phyloP scores from a whole-genome alignment of 2,329 filamentous ascomycete genomes.

The Fusarium acutatum region DNA sequence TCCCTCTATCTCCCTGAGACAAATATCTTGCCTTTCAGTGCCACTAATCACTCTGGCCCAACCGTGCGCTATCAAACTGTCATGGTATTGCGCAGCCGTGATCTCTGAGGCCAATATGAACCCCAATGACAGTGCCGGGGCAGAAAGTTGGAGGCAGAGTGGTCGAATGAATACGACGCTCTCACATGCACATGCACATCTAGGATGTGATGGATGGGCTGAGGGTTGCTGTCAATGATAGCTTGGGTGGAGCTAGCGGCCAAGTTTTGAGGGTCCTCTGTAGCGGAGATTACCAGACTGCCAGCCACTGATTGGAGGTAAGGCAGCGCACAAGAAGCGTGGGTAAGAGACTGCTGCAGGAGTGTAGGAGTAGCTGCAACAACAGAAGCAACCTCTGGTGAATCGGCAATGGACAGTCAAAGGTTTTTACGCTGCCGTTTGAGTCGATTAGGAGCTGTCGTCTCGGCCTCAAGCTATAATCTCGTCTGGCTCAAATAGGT shows the following conservation, averaged over 20 bases:
- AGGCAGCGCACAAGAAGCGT: constrained; percentile 11
- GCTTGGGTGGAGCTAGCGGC: constrained; percentile 33
- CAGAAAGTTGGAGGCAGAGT: constrained; percentile 5
- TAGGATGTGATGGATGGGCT: constrained; percentile 31
- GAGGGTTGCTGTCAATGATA: constrained; percentile 26
- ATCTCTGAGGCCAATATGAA: constrained; percentile 6
- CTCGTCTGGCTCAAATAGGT: constrained; percentile 2
- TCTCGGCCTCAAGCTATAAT: not conserved
- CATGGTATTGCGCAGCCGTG: constrained; percentile 19
- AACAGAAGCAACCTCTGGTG: not conserved
- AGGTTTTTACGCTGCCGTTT: not conserved
- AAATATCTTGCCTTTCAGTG: constrained; percentile 29
- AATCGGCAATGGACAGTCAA: constrained; percentile 7
- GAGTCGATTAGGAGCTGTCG: constrained; percentile 1
- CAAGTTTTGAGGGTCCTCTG: constrained; percentile 29
- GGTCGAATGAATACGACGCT: constrained; percentile 23
- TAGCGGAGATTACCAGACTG: constrained; percentile 16
- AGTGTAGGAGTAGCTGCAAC: constrained; percentile 7
- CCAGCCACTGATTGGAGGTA: constrained; percentile 35
- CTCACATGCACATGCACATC: constrained; percentile 22
- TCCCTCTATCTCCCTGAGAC: constrained; percentile 25
- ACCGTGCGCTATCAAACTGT: constrained; percentile 26
- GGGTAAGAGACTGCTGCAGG: constrained; percentile 26
- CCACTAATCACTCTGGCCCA: constrained; percentile 33
- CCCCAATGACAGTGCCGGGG: not conserved